Evolutionary conservation across 2,329 filamentous ascomycete genomes (phyloP).

Genomic region (Phaeoacremonium minimum): DNA sequence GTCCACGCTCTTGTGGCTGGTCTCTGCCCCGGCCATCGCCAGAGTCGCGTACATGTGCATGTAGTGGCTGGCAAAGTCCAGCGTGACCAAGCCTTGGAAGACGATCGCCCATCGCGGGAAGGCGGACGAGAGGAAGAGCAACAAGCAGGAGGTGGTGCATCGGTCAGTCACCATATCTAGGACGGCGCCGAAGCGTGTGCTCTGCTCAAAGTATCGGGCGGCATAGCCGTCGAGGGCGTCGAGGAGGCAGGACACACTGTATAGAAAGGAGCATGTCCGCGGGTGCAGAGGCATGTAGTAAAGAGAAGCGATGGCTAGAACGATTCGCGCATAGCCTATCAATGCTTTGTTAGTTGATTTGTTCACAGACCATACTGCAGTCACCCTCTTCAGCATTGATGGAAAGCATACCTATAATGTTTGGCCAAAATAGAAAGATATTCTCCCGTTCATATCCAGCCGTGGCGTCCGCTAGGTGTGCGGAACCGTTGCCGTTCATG

Average conservation of each 20-base stretch:
- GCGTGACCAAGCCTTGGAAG: slow-evolving; percentile 87
- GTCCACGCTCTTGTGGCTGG: slow-evolving; percentile 90
- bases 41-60: slow-evolving; percentile 98
- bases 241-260: slow-evolving; percentile 90
- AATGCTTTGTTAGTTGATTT: slow-evolving; percentile 10
- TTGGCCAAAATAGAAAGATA: slow-evolving; percentile 78
- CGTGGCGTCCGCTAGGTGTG: slow-evolving; percentile 25
- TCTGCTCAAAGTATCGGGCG: slow-evolving; percentile 85
- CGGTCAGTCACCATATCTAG: slow-evolving; percentile 99
- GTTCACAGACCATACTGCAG: neutral
- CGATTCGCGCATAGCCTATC: slow-evolving; percentile 70
- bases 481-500: slow-evolving; percentile 43
- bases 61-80: slow-evolving; percentile 95
- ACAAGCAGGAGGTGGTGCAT: slow-evolving; percentile 90
- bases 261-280: slow-evolving; percentile 87
- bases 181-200: slow-evolving; percentile 91
- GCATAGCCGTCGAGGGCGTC: slow-evolving; percentile 93
- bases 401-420: slow-evolving; percentile 65
- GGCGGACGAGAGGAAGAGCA: slow-evolving; percentile 91
- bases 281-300: slow-evolving; percentile 99
- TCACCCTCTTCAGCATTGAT: neutral
- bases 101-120: slow-evolving; percentile 92
- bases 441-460: slow-evolving; percentile 60
- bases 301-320: slow-evolving; percentile 82
- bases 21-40: slow-evolving; percentile 76